These are phyloP conservation scores for Arthrocladium fulminans DNA, from an alignment of 2,329 filamentous ascomycete genomes.

Conservation along the genomic window DNA sequence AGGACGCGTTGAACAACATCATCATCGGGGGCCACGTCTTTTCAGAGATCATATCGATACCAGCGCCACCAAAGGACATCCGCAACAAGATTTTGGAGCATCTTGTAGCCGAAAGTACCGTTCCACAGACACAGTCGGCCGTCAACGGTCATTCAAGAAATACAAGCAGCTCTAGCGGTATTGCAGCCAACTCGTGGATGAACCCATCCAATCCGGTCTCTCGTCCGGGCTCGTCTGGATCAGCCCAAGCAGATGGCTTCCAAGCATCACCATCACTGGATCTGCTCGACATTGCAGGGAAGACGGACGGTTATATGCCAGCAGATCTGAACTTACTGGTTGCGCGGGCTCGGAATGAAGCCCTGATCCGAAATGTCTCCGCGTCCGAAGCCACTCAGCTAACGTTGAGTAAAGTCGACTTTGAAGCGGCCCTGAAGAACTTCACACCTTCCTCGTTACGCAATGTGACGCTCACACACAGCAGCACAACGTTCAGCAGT, in stretches of 20 bases:
- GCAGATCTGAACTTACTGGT: constrained; percentile 82
- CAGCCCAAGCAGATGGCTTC: constrained; percentile 50
- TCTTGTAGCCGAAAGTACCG: constrained; percentile 46
- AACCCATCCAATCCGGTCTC: constrained; percentile 55
- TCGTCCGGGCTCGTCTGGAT: constrained; percentile 34
- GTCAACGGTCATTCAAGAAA: constrained; percentile 33
- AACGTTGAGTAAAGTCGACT: constrained; percentile 63
- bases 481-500: constrained; percentile 81
- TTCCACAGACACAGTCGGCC: constrained; percentile 33
- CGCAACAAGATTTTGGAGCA: constrained; percentile 75
- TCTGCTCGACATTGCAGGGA: constrained; percentile 82
- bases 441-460: constrained; percentile 93
- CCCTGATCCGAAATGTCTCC: constrained; percentile 72
- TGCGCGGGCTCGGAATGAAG: constrained; percentile 80
- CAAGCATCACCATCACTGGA: constrained; percentile 69
- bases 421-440: constrained; percentile 73
- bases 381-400: constrained; percentile 44
- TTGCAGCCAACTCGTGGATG: constrained; percentile 61
- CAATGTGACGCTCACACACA: constrained; percentile 88
- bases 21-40: constrained; percentile 87
- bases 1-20: constrained; percentile 84
- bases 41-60: constrained; percentile 78
- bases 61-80: constrained; percentile 86
- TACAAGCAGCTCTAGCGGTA: constrained; percentile 26
- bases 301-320: constrained; percentile 97